Conservation (phyloP, 371 early-diverging fungal genomes). For the Mucor indicus region DNA sequence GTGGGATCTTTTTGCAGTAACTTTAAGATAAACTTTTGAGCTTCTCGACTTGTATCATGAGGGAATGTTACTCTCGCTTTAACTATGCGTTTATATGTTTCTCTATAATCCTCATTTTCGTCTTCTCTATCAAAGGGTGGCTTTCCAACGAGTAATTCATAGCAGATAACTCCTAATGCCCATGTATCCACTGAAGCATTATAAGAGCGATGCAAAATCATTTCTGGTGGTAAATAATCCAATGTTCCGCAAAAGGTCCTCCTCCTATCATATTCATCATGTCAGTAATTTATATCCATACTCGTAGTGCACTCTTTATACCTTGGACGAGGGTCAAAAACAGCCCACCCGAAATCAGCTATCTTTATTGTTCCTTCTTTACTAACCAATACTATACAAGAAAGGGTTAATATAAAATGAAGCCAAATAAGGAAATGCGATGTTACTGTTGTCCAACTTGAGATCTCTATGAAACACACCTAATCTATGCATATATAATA, state of each 20-base stretch:
- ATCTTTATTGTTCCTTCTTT: conserved; percentile 87
- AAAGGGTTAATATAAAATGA: too few relatives aligned
- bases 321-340: conserved; percentile 86
- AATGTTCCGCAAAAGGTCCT: conserved; percentile 96
- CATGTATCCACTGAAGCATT: conserved; percentile 81
- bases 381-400: conserved; percentile 60
- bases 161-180: conserved; percentile 85
- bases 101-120: conserved; percentile 25
- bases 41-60: conserved; percentile 1
- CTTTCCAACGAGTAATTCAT: conserved; percentile 93
- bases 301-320: conserved; percentile 13
- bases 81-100: conserved; percentile 78
- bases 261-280: conserved; percentile 46
- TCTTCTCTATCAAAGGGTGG: conserved; percentile 99
- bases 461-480: conserved; percentile 75
- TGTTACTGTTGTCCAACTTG: conserved; percentile 75
- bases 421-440: not conserved
- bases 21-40: conserved; percentile 17
- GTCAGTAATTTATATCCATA: not conserved
- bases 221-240: conserved; percentile 98
- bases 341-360: conserved; percentile 99
- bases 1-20: conserved; percentile 73
- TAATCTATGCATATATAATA: conserved; percentile 59
- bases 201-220: conserved; percentile 72
- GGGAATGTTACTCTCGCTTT: not conserved